Conservation (phyloP, 345 rosid genomes). For the Noccaea caerulescens region DNA sequence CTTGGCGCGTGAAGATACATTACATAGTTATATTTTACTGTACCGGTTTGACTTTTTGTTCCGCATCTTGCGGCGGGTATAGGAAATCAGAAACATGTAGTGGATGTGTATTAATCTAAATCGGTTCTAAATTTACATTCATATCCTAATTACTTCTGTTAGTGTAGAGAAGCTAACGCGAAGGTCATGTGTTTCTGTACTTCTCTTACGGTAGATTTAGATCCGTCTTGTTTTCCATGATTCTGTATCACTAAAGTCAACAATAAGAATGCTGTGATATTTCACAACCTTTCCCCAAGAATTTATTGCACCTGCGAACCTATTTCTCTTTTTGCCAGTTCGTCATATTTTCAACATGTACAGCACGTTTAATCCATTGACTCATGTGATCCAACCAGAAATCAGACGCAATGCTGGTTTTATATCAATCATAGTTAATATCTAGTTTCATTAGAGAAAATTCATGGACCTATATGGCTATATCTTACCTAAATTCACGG, state of each 20-base stretch:
- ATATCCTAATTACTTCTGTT: neutral
- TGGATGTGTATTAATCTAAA: slow-evolving; percentile 11
- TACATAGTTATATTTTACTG: neutral
- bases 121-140: neutral
- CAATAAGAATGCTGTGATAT: neutral
- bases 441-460: neutral
- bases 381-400: slow-evolving; percentile 10
- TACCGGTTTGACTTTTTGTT: slow-evolving; percentile 20
- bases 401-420: neutral
- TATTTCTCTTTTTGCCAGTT: slow-evolving; percentile 3
- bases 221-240: slow-evolving; percentile 6
- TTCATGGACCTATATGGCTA: neutral
- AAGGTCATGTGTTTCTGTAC: slow-evolving; percentile 17
- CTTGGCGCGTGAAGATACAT: slow-evolving; percentile 16
- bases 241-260: neutral
- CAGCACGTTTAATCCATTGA: slow-evolving; percentile 1
- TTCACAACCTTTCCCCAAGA: neutral
- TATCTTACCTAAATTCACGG: neutral
- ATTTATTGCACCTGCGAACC: neutral
- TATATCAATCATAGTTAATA: neutral
- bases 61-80: slow-evolving; percentile 28
- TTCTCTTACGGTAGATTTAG: slow-evolving; percentile 16
- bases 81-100: neutral
- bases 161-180: slow-evolving; percentile 27
- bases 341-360: slow-evolving; percentile 4